phyloP scores from a whole-genome alignment of 2,329 filamentous ascomycete genomes.

The Phialocephala subalpina region DNA sequence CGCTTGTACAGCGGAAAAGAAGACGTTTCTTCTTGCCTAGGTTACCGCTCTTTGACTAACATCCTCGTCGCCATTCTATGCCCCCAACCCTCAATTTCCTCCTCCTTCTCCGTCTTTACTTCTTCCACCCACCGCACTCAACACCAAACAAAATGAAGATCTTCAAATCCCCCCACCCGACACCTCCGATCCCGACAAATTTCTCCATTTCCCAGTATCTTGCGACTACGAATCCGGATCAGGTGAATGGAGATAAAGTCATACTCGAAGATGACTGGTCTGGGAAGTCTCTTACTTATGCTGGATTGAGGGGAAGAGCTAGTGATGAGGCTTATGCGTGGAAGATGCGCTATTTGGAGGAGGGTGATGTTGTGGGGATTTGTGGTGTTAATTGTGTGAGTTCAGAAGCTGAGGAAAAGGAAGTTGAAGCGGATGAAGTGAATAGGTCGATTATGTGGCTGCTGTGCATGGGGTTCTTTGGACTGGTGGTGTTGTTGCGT shows the following conservation, averaged over 20 bases:
- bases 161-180: background rate
- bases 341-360: background rate
- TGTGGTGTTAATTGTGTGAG: background rate
- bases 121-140: background rate
- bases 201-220: background rate
- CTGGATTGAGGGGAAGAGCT: background rate
- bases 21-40: too few species aligned
- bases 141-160: background rate
- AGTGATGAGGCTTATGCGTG: background rate
- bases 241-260: background rate
- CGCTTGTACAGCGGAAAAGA: too few species aligned
- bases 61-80: too few species aligned
- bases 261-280: slow-evolving; percentile 5
- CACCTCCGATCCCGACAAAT: background rate
- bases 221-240: background rate
- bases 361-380: background rate
- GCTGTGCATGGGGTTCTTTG: slow-evolving; percentile 13
- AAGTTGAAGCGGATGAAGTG: background rate
- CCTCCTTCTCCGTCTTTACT: background rate
- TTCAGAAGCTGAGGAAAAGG: background rate
- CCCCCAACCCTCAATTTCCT: too few species aligned
- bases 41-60: too few species aligned
- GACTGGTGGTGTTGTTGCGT: slow-evolving; percentile 14
- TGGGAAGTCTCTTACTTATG: background rate
- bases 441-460: slow-evolving; percentile 10